These are phyloP conservation scores for Salinomyces thailandicus DNA, from an alignment of 2,329 filamentous ascomycete species.

Conservation along the genomic window DNA sequence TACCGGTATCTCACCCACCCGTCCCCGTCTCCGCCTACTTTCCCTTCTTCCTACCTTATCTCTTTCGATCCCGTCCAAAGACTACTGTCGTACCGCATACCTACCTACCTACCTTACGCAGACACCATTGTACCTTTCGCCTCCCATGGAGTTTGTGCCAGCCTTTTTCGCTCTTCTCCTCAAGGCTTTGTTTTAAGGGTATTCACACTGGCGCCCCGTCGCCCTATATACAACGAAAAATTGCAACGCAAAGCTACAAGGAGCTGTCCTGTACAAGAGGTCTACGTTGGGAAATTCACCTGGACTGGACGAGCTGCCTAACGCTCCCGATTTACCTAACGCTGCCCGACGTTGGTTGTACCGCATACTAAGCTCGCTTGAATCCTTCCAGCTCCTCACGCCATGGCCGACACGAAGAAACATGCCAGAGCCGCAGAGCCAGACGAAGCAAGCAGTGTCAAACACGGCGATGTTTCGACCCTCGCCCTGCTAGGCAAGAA, in stretches of 20 bases:
- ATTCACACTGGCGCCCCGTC: background rate
- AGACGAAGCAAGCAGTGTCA: background rate
- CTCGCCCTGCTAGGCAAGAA: slow-evolving; percentile 37
- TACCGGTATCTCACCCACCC: too few species aligned
- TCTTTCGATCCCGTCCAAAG: too few species aligned
- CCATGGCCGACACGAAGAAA: background rate
- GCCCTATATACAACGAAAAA: background rate
- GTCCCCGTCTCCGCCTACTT: too few species aligned
- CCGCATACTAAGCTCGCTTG: background rate
- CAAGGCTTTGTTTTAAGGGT: slow-evolving; percentile 21
- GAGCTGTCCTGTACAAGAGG: too few species aligned
- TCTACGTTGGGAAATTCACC: too few species aligned
- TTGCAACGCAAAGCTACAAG: too few species aligned
- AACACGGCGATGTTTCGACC: slow-evolving; percentile 25
- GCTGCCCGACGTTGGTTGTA: background rate
- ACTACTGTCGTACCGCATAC: too few species aligned
- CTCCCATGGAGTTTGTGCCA: slow-evolving; percentile 23
- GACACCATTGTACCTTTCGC: background rate
- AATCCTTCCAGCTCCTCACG: background rate
- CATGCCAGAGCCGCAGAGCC: background rate
- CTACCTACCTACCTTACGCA: too few species aligned
- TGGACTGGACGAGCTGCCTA: too few species aligned
- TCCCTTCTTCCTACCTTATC: too few species aligned
- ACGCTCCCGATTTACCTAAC: too few species aligned
- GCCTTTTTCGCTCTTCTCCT: slow-evolving; percentile 26